Evolutionary conservation across 2,329 filamentous ascomycete genomes (phyloP), one percentile per base, ranked within the genome.

Genomic region (Fusarium redolens): DNA sequence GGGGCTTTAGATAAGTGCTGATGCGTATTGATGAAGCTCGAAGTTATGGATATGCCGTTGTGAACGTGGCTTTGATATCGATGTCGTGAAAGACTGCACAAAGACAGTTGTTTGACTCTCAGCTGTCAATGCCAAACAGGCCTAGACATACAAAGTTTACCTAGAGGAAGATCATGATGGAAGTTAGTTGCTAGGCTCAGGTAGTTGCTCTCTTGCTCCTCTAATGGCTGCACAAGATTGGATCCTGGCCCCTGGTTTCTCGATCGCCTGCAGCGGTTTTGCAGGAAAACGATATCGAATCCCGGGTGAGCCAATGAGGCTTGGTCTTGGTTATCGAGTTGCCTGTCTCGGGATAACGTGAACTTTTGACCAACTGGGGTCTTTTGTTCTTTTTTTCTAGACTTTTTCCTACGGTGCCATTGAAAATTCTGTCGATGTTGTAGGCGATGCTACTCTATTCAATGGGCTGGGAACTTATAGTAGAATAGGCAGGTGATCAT

Each of bases 291-390:
- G 61, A 73, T 68, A 73, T 61, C 69, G 50, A 73, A 47, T 30
- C 48, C 33, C 13, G 56, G 38, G 18, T 22, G 44, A 28, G 37
- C 70, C 70, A 73, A 71, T 71, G 25, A 25, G 54, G 40, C 20
- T n/a, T 56, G 56, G 41, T 31, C 31, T 47, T 66, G 44, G 31
- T 61, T 71, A 71, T 71, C 71, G 66, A 73, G 66, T 71, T 73
- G 70, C 71, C 71, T 61, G 66, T 73, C 70, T 68, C 31, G 70
- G 71, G 66, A 68, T 73, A 73, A 73, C 52, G 52, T 41, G 45
- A 40, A 40, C 56, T 52, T 70, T 59, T 61, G 44, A 22, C 14
- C 28, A 38, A 41, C 38, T 33, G 43, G 68, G 56, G 41, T 62
- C 52, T 73, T 71, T 72, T 71, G 50, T 60, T 72, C 65, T 55